Evolutionary conservation across 768 basidiomycete species (phyloP), one percentile per base, ranked within the genome.

Genomic region (Termitomyces sp.): DNA sequence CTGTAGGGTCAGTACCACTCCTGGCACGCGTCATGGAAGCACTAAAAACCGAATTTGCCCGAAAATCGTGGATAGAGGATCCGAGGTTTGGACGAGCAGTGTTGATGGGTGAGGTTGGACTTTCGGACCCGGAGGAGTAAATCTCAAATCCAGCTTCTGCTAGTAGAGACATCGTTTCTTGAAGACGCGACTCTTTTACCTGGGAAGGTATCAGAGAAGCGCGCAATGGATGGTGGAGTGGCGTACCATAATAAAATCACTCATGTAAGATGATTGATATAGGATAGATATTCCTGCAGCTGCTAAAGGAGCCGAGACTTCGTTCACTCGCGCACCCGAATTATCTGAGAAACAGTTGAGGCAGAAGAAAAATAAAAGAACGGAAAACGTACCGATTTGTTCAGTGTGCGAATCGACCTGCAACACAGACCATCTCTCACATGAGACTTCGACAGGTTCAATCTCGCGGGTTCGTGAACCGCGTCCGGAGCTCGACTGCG

Each of bases 401-500:
- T 89, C 83, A 25, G 80, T 86, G 67, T 90, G 89, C 0, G 87
- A 87, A 67, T 91, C 89, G 51, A 92, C 85, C 68, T 91, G 89
- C 29, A 92, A 76, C 20, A 89, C 89, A 60, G 78, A 83, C 89
- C 89, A 92, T 56, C 76, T 77, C 56, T 90, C 88, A 57, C 79
- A 82, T 0, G 87, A 88, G 43, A 89, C 80, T 61, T 89, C 85
- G 44, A 90, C 77, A 22, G 80, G 77, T 42, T 84, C 79, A 33
- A 75, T 70, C 43, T 57, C 52, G n/a, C 48, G 64, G 45, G 56
- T 61, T 63, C 48, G 61, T 22, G 63, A 59, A 32, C 16, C 44
- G 13, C 48, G 38, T 61, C 61, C 50, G 52, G 66, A 67, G 53
- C 66, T 62, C 12, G 66, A 63, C 45, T 74, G 69, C 2, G 77